A percentile compares a stretch with the other conserved stretches of the same genome.
These are phyloP conservation scores for Mesotaenium endlicherianum DNA, from an alignment of 139 green algal species.

Conservation along the genomic window DNA sequence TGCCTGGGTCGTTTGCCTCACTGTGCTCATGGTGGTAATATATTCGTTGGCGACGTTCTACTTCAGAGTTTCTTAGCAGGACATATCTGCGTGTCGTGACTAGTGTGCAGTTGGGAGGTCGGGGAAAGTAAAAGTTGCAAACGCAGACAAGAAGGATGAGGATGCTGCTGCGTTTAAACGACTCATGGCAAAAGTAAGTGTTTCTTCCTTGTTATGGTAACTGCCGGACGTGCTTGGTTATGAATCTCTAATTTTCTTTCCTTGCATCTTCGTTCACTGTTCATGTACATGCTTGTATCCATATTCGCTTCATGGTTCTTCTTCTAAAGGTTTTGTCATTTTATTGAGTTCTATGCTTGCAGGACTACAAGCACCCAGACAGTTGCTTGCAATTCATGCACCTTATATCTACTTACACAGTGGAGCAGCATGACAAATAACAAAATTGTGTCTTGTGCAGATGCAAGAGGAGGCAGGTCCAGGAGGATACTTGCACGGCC, in stretches of 20 bases:
- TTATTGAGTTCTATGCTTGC: not conserved
- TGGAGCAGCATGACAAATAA: too few relatives aligned
- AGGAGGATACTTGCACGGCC: constrained; percentile 11
- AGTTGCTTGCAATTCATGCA: too few relatives aligned
- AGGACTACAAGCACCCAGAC: too few relatives aligned
- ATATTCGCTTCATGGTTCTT: not conserved
- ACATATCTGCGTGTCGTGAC: not conserved
- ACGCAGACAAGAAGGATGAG: constrained; percentile 29
- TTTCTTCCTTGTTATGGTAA: not conserved
- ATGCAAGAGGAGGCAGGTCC: constrained; percentile 31
- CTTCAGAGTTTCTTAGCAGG: not conserved
- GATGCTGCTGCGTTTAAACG: constrained; percentile 28
- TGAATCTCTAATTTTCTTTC: too few relatives aligned
- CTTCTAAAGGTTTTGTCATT: not conserved
- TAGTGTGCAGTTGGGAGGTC: not conserved
- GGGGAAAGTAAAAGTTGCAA: not conserved
- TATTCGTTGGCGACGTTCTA: not conserved
- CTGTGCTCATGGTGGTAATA: not conserved
- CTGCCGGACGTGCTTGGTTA: not conserved
- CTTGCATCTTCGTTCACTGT: not conserved
- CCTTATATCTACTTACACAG: constrained; percentile 5
- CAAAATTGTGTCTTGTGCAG: not conserved
- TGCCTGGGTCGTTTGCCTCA: not conserved
- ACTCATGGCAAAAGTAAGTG: constrained; percentile 16
- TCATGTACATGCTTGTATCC: not conserved